Base-by-base conservation (phyloP, 139 green algal species). In the Diplosphaera chodatii region DNA sequence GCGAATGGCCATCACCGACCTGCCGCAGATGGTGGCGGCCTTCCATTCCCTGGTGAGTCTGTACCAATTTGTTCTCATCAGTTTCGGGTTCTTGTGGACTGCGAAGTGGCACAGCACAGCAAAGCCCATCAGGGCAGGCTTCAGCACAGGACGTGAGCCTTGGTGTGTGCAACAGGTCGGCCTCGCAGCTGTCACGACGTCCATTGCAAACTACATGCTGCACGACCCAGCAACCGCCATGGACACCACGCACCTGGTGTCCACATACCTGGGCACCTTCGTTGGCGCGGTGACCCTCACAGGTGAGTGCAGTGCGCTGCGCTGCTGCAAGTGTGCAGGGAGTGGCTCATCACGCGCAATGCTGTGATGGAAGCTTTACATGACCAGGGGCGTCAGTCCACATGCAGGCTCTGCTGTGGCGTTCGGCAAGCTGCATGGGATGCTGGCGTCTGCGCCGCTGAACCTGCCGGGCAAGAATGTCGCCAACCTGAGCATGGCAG, bases 201-300 rank as follows among this genome's bases (percentile, higher is more conserved):
- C 84, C 63, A 85, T 95, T 32, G 81, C 86, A 55, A 85, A 72
- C 76, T 89, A 90, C 79, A 87, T 91, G 88, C 59, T 77, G 13
- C 77, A 79, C n/a, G 78, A 89, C 68, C 63, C 68, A 25, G 70
- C 69, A 1, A 41, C 77, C 40, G 63, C 71, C 48, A 62, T 75
- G 40, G 48, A 92, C 73, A 73, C 72, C 28, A 73, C 91, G 69
- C 87, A 93, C 79, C 88, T 87, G 74, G 83, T 71, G 37, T 85
- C 88, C 48, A 87, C 86, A 56, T 94, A 85, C 72, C 77, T 93
- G 41, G 90, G 86, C 25, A 86, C 90, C 55, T 76, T 94, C 72
- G 93, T 96, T 70, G 91, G 91, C 64, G 88, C 88, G 32, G 71
- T 97, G 77, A 97, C 91, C 16, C 83, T 96, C 34, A 97, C 91